Base-by-base conservation (phyloP, 352 stramenopile species). In the Phytophthora fragariaefolia region DNA sequence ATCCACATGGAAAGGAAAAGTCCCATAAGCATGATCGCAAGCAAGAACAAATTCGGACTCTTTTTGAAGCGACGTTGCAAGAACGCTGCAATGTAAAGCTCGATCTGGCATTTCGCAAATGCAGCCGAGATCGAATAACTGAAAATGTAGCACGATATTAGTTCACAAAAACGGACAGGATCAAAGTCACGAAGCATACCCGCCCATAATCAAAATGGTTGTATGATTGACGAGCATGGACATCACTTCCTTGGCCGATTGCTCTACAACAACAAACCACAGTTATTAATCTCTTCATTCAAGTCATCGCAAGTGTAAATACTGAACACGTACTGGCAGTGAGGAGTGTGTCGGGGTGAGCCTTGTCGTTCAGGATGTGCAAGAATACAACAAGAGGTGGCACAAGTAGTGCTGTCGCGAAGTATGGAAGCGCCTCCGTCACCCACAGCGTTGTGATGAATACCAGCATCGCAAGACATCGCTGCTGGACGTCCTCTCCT, bases 1-100 rank as follows among this genome's bases (percentile, higher is more conserved):
- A 98, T 97, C 89, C 91, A 96, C 87, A 97, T 97, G 10, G 90
- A 97, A 6, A 98, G 63, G 63, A 97, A 96, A 20, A 97, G 67
- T 15, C 91, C 92, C 89, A 97, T 96, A 49, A 97, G 77, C 92
- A 98, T 98, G 60, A 98, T 97, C 26, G 92, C 91, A 17, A 98
- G 77, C 27, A 97, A 63, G 51, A 98, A 98, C 24, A 97, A 62
- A 27, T 93, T 91, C 8, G 92, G 92, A 26, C 82, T 82, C 74
- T 95, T 93, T 65, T 97, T 97, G 48, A 97, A 97, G 9, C 79
- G 81, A 9, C 89, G 80, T 67, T 98, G 92, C 43, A 98, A 66
- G 48, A 96, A 89, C 12, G 89, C 84, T 6, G 92, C 92, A 49
- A 97, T 94, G 53, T 96, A 93, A 10, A 97, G 73, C 69, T 98